A percentile compares a stretch with the other conserved stretches of the same genome.
Conservation (phyloP, 192 early-diverging fungal species). For the Podila epicladia region DNA sequence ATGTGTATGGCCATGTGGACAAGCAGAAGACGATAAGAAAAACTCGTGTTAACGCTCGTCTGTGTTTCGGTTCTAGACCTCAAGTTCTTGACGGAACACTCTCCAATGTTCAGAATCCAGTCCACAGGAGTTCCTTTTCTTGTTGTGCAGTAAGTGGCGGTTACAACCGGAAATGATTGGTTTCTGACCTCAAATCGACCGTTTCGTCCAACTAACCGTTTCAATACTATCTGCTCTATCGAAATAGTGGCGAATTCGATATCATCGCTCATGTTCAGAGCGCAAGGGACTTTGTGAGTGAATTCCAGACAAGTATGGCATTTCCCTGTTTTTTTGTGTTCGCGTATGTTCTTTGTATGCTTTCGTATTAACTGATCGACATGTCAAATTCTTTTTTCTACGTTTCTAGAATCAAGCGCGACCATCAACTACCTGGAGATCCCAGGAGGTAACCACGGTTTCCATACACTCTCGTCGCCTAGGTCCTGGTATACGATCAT, state of each 20-base stretch:
- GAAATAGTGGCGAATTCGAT: conserved; percentile 49
- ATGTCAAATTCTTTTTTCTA: neutral
- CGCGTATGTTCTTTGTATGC: neutral
- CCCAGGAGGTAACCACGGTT: conserved; percentile 52
- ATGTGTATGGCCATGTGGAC: too few species aligned
- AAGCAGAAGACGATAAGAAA: too few species aligned
- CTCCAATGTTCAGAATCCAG: conserved; percentile 34
- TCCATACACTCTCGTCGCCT: conserved; percentile 51
- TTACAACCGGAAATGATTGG: too few species aligned
- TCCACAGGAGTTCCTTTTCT: conserved; percentile 37
- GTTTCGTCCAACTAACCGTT: neutral
- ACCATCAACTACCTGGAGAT: conserved; percentile 30
- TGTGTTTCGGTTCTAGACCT: conserved; percentile 16
- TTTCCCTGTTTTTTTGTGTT: neutral
- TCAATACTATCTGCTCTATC: too few species aligned
- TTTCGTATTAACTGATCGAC: neutral
- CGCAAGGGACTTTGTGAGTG: conserved; percentile 37
- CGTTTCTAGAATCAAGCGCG: neutral
- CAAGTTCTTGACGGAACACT: conserved; percentile 45
- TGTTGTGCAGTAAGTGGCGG: conserved; percentile 49
- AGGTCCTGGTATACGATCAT: conserved; percentile 51
- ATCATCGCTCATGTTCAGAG: conserved; percentile 35
- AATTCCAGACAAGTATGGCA: conserved; percentile 39
- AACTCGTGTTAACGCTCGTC: neutral
- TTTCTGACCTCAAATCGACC: too few species aligned